phyloP scores from a whole-genome alignment of 2,329 filamentous ascomycete species.

The Exserohilum turcica region DNA sequence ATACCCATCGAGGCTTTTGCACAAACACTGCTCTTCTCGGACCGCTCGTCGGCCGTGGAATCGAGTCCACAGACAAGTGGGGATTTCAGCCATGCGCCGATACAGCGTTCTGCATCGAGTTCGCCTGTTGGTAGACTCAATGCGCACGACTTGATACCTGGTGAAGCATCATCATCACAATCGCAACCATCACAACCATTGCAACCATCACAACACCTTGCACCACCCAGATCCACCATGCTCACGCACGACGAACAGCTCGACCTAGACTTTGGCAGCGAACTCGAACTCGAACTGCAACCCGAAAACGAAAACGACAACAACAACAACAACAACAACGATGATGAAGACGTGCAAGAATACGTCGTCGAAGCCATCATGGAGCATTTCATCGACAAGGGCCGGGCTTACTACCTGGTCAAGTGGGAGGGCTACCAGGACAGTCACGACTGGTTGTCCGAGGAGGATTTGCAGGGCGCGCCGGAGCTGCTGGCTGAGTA shows the following conservation, averaged over 20 bases:
- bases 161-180: too few species aligned
- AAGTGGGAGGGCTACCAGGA: slow-evolving; percentile 44
- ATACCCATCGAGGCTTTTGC: background rate
- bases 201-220: too few species aligned
- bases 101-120: background rate
- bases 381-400: slow-evolving; percentile 28
- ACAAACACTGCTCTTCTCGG: slow-evolving; percentile 1
- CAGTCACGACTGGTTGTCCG: slow-evolving; percentile 38
- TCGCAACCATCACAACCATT: too few species aligned
- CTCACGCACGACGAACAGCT: too few species aligned
- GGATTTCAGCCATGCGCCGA: background rate
- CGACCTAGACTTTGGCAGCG: background rate
- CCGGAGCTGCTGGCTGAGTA: slow-evolving; percentile 35
- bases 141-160: too few species aligned
- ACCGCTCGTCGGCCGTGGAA: slow-evolving; percentile 1
- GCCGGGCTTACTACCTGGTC: slow-evolving; percentile 37
- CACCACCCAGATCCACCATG: too few species aligned
- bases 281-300: too few species aligned
- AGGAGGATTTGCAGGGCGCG: slow-evolving; percentile 35
- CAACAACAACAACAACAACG: background rate
- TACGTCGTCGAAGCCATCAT: slow-evolving; percentile 39
- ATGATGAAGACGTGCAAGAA: slow-evolving; percentile 26
- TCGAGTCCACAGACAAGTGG: background rate
- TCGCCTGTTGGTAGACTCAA: too few species aligned
- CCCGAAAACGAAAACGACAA: background rate